A percentile compares a stretch with the other conserved stretches of the same genome.
Conservation (phyloP, 768 basidiomycete species). For the Termitomyces sp. region DNA sequence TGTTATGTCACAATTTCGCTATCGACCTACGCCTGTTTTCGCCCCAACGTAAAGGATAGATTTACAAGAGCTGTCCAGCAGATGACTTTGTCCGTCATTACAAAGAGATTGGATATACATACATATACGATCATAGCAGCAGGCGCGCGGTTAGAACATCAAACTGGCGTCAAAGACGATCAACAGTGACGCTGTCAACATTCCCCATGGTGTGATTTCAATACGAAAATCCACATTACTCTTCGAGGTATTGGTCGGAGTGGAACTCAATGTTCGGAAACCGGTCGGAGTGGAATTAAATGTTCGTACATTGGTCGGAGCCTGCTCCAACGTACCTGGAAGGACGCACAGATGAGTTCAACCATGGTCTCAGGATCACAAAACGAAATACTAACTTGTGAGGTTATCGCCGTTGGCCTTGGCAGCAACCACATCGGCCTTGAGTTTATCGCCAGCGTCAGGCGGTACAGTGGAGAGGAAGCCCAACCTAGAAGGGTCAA, state of each 20-base stretch:
- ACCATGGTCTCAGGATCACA: neutral
- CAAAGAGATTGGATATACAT: neutral
- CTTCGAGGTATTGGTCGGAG: conserved; percentile 6
- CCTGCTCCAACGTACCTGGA: conserved; percentile 20
- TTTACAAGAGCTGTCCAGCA: neutral
- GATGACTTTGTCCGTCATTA: neutral
- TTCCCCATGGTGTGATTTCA: neutral
- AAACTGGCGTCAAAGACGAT: neutral
- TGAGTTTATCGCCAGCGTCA: conserved; percentile 37
- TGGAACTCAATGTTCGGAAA: too few species aligned
- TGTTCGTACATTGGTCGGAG: conserved; percentile 32
- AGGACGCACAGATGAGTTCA: neutral
- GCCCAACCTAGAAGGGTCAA: conserved; percentile 64
- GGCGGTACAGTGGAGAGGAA: conserved; percentile 64
- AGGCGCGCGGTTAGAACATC: neutral
- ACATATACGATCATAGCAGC: too few species aligned
- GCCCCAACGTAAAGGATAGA: neutral
- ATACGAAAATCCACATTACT: neutral
- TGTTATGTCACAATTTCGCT: neutral
- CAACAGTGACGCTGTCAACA: neutral
- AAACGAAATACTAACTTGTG: conserved; percentile 22
- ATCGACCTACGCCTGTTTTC: neutral
- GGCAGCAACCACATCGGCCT: conserved; percentile 22
- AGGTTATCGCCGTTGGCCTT: conserved; percentile 25
- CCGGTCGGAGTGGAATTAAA: too few species aligned